phyloP scores from a whole-genome alignment of 2,329 filamentous ascomycete genomes.

The Verticillium nonalfalfae region DNA sequence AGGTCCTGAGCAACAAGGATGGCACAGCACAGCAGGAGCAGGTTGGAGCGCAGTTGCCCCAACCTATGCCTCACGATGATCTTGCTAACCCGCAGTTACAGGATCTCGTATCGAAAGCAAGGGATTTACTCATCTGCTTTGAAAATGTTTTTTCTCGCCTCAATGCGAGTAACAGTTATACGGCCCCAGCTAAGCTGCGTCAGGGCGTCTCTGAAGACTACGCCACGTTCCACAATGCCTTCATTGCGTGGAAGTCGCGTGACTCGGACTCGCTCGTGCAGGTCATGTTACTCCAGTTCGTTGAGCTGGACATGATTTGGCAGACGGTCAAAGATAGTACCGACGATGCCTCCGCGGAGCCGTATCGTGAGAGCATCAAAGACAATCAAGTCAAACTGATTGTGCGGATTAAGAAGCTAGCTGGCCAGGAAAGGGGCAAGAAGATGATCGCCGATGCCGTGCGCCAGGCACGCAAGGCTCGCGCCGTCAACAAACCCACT shows the following conservation, averaged over 20 bases:
- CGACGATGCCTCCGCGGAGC: constrained; percentile 63
- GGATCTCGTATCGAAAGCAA: constrained; percentile 71
- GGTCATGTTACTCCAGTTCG: constrained; percentile 81
- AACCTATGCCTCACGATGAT: constrained; percentile 42
- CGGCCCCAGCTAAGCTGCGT: constrained; percentile 54
- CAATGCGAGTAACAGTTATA: constrained; percentile 60
- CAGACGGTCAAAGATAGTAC: constrained; percentile 76
- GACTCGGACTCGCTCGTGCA: constrained; percentile 74
- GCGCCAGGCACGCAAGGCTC: constrained; percentile 60
- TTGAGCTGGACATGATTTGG: constrained; percentile 77
- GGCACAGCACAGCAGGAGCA: constrained; percentile 55
- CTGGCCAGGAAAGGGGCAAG: constrained; percentile 65
- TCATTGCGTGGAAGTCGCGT: constrained; percentile 77
- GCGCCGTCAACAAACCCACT: constrained; percentile 57
- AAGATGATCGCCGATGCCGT: constrained; percentile 70
- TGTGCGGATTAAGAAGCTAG: constrained; percentile 72
- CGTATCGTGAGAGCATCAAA: constrained; percentile 75
- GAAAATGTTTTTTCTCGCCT: constrained; percentile 65
- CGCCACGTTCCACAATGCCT: constrained; percentile 69
- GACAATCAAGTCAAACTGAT: constrained; percentile 76
- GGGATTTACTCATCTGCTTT: constrained; percentile 71
- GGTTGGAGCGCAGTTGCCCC: constrained; percentile 34
- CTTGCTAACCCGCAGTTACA: constrained; percentile 57
- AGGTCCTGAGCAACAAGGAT: constrained; percentile 71
- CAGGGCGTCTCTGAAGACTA: constrained; percentile 63